Evolutionary conservation across 805 yeast species (phyloP), one percentile per base, ranked within the genome.

Genomic region (Saccharomycopsis babjevae): DNA sequence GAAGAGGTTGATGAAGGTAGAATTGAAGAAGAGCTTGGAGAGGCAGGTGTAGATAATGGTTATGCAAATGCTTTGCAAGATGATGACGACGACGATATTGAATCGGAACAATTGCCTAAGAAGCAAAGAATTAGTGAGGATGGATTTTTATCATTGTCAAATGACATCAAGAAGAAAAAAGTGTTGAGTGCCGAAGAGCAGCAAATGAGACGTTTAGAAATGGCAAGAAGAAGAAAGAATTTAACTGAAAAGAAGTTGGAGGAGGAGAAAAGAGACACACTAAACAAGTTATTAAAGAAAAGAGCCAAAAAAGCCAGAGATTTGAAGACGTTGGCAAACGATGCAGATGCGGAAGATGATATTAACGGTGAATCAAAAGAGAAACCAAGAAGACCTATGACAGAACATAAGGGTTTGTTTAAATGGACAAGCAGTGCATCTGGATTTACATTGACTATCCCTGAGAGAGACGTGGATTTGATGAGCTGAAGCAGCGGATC

Each of bases 231-330:
- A 71, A 79, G 99, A 66, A 88, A 88, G 71, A 92, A 93, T 69
- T 80, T 90, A 67, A 84, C 86, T 66, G 91, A 86, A 68, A 86
- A 86, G 73, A 83, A 86, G 65, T 74, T 89, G 50, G 97, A 92
- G 69, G 97, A 89, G 71, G 98, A 94, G 72, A 94, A 94, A 70
- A 82, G 85, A 69, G 97, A 93, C 65, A 92, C 97, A 0, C 78
- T 93, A 65, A 93, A 93, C 71, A 89, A 89, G 71, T 76, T 93
- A 65, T 76, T 93, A 65, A 86, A 89, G 72, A 84, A 92, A 71
- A 80, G 97, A 65, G 97, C 97, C 0, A 83, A 83, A 56, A 87
- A 87, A 69, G 81, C 83, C 0, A 76, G 87, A 65, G 81, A 75
- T 52, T 69, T 67, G 2, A 71, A 69, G 36, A 54, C 62, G 4